Evolutionary conservation across 2,329 filamentous ascomycete genomes (phyloP).

Genomic region (Lizonia empirigonia): DNA sequence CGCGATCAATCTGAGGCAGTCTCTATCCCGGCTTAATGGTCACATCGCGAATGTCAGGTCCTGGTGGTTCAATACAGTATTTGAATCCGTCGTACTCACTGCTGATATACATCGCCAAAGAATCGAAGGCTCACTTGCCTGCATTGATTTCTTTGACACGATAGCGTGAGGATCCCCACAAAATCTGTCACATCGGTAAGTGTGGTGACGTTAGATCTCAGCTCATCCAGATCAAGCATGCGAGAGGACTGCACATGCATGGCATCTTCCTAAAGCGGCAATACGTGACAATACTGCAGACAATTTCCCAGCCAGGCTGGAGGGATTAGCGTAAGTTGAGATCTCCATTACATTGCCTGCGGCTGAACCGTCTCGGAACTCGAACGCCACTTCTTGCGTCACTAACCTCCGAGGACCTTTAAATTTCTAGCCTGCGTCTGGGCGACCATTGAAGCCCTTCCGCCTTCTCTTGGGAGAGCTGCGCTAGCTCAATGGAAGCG

Average conservation of each 20-base stretch:
- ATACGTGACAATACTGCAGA: not conserved
- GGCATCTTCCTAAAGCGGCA: not conserved
- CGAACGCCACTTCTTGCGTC: not conserved
- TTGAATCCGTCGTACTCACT: not conserved
- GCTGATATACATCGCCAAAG: no score
- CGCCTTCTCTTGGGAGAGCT: constrained; percentile 1
- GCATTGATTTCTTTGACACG: not conserved
- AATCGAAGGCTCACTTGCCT: not conserved
- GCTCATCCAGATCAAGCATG: not conserved
- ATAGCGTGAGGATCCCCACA: not conserved
- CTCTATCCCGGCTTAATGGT: not conserved
- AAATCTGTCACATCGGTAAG: not conserved
- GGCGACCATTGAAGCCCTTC: not conserved
- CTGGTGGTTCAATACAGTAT: not conserved
- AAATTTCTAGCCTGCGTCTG: not conserved
- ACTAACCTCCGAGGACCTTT: not conserved
- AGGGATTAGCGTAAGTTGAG: not conserved
- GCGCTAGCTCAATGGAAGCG: not conserved
- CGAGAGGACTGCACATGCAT: not conserved
- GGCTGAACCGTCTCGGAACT: not conserved
- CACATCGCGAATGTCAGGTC: not conserved
- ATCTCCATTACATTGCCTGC: not conserved
- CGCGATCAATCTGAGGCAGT: not conserved
- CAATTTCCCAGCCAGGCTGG: not conserved
- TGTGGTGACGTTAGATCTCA: not conserved